Evolutionary conservation across 192 early-diverging fungal species (phyloP).

Genomic region (Gonapodya sp.): DNA sequence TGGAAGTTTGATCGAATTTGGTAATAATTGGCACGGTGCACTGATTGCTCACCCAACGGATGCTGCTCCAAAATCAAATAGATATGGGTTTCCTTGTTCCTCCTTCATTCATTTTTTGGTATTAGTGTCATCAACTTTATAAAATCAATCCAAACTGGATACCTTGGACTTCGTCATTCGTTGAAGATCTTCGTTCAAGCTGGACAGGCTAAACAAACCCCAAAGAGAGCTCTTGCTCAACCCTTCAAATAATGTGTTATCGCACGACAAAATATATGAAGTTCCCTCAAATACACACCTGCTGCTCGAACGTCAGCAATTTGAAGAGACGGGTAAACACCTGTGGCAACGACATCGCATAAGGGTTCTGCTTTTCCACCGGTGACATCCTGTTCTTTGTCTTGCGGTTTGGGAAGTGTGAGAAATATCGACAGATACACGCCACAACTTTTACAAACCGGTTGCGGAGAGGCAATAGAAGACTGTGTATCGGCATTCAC

Average conservation of each 20-base stretch:
- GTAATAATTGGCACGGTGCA: neutral
- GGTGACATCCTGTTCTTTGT: too few relatives aligned
- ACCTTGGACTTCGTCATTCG: slow-evolving; percentile 6
- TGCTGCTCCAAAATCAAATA: slow-evolving; percentile 42
- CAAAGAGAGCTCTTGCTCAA: slow-evolving; percentile 33
- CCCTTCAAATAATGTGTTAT: slow-evolving; percentile 9
- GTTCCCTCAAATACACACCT: slow-evolving; percentile 11
- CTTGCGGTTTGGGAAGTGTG: too few relatives aligned
- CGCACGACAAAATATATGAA: neutral
- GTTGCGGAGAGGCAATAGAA: neutral
- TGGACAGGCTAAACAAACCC: slow-evolving; percentile 35
- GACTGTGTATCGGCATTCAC: neutral
- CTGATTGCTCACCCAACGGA: slow-evolving; percentile 21
- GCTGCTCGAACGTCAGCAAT: slow-evolving; percentile 40
- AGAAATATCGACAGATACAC: too few relatives aligned
- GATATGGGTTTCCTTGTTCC: slow-evolving; percentile 14
- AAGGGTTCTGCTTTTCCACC: slow-evolving; percentile 21
- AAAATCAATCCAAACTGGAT: too few relatives aligned
- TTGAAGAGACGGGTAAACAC: slow-evolving; percentile 39
- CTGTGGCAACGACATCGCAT: slow-evolving; percentile 28
- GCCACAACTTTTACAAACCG: slow-evolving; percentile 18
- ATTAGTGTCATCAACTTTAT: slow-evolving; percentile 7
- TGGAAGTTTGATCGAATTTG: neutral
- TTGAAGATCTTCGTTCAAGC: slow-evolving; percentile 28
- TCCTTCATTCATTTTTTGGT: neutral